phyloP scores from a whole-genome alignment of 305 asterid genomes.

The Rubia peregrina region DNA sequence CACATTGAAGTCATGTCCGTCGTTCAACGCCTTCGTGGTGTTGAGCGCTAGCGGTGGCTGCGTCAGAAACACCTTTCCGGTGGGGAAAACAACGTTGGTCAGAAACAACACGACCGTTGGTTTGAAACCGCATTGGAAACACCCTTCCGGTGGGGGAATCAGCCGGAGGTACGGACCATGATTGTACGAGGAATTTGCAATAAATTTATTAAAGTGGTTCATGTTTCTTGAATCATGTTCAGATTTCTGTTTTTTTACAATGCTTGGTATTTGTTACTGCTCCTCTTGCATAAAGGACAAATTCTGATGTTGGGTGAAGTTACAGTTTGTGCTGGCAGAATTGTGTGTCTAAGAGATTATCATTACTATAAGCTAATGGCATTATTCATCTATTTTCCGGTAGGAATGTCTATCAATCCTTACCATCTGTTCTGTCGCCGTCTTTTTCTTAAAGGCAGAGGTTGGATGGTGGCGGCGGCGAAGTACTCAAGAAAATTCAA shows the following conservation, averaged over 20 bases:
- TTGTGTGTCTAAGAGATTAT: neutral
- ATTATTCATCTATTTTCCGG: constrained; percentile 49
- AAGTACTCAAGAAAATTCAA: too few relatives aligned
- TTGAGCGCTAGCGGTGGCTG: too few relatives aligned
- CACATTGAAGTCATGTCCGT: too few relatives aligned
- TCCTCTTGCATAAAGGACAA: neutral
- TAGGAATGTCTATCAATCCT: constrained; percentile 99
- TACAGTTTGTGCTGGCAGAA: constrained; percentile 4
- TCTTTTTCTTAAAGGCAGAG: too few relatives aligned
- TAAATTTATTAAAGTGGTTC: neutral
- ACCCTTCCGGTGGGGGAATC: too few relatives aligned
- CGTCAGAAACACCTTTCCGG: too few relatives aligned
- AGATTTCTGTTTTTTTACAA: neutral
- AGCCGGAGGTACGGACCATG: neutral
- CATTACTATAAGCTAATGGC: constrained; percentile 21
- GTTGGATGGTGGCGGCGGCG: too few relatives aligned
- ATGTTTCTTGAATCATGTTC: neutral
- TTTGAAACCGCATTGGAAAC: too few relatives aligned
- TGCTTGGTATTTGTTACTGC: neutral
- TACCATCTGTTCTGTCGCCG: too few relatives aligned
- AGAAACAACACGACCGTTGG: too few relatives aligned
- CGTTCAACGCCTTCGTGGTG: too few relatives aligned
- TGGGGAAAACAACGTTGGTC: too few relatives aligned
- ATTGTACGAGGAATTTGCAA: neutral
- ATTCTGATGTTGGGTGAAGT: neutral